phyloP scores from a whole-genome alignment of 345 rosid genomes.

The Eucalyptus pauciflora region DNA sequence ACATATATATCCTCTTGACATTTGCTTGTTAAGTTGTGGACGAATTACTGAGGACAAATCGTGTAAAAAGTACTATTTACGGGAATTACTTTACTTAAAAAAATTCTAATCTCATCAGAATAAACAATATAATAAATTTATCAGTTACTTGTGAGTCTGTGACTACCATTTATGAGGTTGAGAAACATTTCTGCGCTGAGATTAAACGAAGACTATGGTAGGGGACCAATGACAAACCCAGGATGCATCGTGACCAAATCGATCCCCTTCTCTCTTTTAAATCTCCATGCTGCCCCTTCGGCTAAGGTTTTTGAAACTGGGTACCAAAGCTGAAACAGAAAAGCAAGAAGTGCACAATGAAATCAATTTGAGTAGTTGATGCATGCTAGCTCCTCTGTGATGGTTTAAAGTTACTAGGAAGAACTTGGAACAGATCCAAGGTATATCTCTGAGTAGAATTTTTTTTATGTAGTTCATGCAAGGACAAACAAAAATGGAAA shows the following conservation, averaged over 20 bases:
- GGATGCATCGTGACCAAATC: background rate
- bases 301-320: slow-evolving; percentile 1
- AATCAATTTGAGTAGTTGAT: background rate
- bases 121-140: background rate
- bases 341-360: background rate
- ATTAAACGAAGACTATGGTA: background rate
- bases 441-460: background rate
- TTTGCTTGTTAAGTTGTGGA: background rate
- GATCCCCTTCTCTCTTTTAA: background rate
- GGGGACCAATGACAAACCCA: background rate
- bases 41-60: background rate
- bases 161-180: background rate
- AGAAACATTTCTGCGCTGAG: background rate
- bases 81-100: background rate
- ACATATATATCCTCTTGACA: background rate
- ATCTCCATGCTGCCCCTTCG: background rate
- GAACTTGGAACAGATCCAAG: background rate
- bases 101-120: background rate
- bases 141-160: background rate
- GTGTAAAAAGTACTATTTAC: background rate
- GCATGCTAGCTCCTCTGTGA: background rate
- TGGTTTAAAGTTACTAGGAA: background rate
- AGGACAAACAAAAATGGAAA: background rate
- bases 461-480: background rate
- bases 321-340: background rate